Base-by-base conservation (phyloP, 352 stramenopile genomes). In the Phytophthora aleatoria region DNA sequence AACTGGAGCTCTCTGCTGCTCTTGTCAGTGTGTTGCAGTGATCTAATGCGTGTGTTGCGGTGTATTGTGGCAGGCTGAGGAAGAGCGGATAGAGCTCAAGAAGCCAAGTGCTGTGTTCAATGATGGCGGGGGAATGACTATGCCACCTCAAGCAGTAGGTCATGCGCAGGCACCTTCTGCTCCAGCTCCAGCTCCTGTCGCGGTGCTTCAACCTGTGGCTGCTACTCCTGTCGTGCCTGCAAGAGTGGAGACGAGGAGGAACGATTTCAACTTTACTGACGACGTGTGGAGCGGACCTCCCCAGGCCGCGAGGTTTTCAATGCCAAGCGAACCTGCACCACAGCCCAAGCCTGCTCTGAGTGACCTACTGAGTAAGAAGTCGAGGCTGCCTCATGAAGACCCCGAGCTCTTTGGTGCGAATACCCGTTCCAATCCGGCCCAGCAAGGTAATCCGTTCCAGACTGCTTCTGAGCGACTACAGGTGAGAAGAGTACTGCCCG, bases 401-500 rank as follows among this genome's bases (percentile, higher is more conserved):
- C 38, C 57, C 20, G 65, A 74, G 42, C 36, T 71, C 12, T 77
- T 65, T 35, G 57, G 57, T 33, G 33, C 33, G 11, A 38, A 57
- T 13, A 67, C 68, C 42, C 52, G 43, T 13, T 41, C 53, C 30
- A 69, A 49, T 44, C 41, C 54, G 0, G 8, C 26, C 2, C 55
- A 55, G 26, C 73, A 78, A 53, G 62, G 36, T 9, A 92, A 86
- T 49, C 77, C 84, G 1, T 95, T 95, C 58, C 71, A 85, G 38
- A 95, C 86, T 8, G 86, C 86, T 41, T 71, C 76, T 2, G 77
- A 93, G 54, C 84, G 78, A 53, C 72, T 95, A 3, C 76, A 89
- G 64, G 83, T 91, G 8, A 48, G 10, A 6, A 20, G 9, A 16
- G 15, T 30, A n/a, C 26, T 16, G n/a, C 11, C 9, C 9, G 26